These are phyloP conservation scores for Flaveria robusta DNA, from an alignment of 129 eudicot species.

Conservation along the genomic window DNA sequence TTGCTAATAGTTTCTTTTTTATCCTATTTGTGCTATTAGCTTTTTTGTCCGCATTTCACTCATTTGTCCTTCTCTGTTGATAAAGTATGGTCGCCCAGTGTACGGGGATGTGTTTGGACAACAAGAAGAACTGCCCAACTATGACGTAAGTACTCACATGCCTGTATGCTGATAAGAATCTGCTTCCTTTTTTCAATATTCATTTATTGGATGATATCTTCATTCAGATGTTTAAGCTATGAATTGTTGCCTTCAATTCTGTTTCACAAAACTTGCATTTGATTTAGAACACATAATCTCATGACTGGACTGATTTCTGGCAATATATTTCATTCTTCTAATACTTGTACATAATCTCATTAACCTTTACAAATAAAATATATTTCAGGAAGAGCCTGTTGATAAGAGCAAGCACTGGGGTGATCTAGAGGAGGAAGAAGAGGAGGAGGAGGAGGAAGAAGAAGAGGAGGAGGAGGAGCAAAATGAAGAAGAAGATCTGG, in stretches of 20 bases:
- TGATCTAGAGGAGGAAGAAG: constrained; percentile 79
- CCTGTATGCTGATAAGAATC: not conserved
- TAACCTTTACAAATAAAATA: not conserved
- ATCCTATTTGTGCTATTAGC: not conserved
- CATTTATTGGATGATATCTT: not conserved
- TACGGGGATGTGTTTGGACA: constrained; percentile 94
- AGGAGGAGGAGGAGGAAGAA: constrained; percentile 83
- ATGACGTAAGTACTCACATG: constrained; percentile 54
- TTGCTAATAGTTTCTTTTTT: not conserved
- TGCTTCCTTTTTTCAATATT: not conserved
- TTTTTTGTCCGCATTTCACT: not conserved
- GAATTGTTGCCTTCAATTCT: not conserved
- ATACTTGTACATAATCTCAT: not conserved
- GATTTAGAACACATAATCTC: not conserved
- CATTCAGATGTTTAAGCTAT: not conserved
- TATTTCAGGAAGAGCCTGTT: constrained; percentile 84
- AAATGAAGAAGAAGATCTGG: constrained; percentile 76
- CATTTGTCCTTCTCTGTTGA: not conserved
- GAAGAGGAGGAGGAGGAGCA: constrained; percentile 85
- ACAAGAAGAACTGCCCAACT: constrained; percentile 81
- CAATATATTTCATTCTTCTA: not conserved
- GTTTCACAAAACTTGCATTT: not conserved
- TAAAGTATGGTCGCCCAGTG: constrained; percentile 82
- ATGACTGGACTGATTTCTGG: not conserved
- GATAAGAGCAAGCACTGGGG: constrained; percentile 98